Conservation (phyloP, 306 rosid genomes). For the Mimosa bimucronata region DNA sequence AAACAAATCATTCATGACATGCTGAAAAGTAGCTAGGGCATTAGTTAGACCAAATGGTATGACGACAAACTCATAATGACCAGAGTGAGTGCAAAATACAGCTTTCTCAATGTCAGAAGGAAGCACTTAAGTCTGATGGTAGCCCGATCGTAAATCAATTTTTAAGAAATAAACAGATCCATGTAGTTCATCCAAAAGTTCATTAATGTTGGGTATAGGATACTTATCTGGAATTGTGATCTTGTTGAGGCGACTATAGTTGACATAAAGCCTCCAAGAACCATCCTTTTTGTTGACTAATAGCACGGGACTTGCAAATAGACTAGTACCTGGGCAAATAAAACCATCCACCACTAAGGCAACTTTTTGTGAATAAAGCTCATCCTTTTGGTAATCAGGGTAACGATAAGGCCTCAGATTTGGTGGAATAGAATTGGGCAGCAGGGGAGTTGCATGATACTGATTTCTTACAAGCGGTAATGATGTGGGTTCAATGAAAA, state of each 20-base stretch:
- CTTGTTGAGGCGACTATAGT: neutral
- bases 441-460: neutral
- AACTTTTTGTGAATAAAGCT: neutral
- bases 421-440: fast-evolving
- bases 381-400: neutral
- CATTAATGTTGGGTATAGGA: neutral
- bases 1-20: neutral
- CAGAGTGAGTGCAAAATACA: too few relatives aligned
- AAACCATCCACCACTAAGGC: neutral
- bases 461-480: fast-evolving
- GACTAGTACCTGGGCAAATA: neutral
- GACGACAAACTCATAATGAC: neutral
- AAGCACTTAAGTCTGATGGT: too few relatives aligned
- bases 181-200: neutral
- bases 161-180: neutral
- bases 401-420: neutral
- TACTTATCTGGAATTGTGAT: neutral
- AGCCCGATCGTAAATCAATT: neutral
- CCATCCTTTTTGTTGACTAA: neutral
- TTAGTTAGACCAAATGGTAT: neutral
- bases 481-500: too few relatives aligned
- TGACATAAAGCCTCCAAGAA: neutral
- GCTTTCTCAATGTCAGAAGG: too few relatives aligned
- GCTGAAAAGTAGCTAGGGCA: neutral
- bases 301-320: neutral